These are phyloP conservation scores for Euphorbia celastroides DNA, from an alignment of 441 rosid species.

Conservation along the genomic window DNA sequence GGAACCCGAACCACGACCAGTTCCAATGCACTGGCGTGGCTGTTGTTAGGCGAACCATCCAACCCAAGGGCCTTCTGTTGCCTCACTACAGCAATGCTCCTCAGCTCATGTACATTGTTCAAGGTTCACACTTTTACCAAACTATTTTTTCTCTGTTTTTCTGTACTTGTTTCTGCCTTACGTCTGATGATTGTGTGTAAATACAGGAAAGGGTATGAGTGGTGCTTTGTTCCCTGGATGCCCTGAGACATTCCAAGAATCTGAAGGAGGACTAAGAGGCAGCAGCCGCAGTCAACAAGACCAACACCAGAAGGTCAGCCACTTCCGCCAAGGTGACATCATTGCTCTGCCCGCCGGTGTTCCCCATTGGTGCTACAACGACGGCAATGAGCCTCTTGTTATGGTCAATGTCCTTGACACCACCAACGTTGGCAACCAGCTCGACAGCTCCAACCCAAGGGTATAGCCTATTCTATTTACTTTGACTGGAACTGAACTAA, in stretches of 20 bases:
- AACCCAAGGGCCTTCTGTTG: slow-evolving; percentile 37
- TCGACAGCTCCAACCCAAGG: slow-evolving; percentile 51
- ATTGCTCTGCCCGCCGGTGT: slow-evolving; percentile 56
- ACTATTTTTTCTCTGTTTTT: background rate
- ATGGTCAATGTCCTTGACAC: slow-evolving; percentile 41
- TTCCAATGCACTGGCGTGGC: slow-evolving; percentile 47
- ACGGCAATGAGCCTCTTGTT: slow-evolving; percentile 47
- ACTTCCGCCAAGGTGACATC: slow-evolving; percentile 53
- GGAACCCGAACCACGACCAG: slow-evolving; percentile 36
- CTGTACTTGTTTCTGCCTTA: no score
- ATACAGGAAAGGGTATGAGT: slow-evolving; percentile 43
- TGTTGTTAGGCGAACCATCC: slow-evolving; percentile 24
- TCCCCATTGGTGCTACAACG: slow-evolving; percentile 67
- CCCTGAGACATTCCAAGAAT: slow-evolving; percentile 67
- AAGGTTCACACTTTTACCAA: slow-evolving; percentile 24
- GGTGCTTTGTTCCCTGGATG: slow-evolving; percentile 58
- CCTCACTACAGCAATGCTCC: slow-evolving; percentile 33
- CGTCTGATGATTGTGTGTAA: no score
- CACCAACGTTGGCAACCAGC: slow-evolving; percentile 60
- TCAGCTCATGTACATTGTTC: slow-evolving; percentile 32
- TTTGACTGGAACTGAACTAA: no score
- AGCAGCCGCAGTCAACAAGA: slow-evolving; percentile 38
- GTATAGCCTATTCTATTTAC: no score
- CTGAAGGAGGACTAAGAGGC: slow-evolving; percentile 36
- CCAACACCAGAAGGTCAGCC: slow-evolving; percentile 63